These are phyloP conservation scores for Myriangium duriaei DNA, from an alignment of 2,329 filamentous ascomycete genomes.

Conservation along the genomic window DNA sequence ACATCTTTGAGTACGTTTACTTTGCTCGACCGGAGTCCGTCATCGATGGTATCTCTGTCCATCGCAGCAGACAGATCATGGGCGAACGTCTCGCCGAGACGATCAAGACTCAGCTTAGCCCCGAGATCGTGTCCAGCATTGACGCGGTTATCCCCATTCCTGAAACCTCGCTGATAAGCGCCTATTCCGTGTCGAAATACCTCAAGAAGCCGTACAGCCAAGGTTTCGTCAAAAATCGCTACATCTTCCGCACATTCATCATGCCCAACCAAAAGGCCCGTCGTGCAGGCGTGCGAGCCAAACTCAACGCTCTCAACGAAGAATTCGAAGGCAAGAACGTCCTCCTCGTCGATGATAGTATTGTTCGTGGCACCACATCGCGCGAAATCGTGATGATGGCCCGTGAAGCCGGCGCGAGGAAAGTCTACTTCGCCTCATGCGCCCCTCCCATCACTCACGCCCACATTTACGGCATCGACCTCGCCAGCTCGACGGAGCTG, in stretches of 20 bases:
- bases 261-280: slow-evolving; percentile 71
- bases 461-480: slow-evolving; percentile 75
- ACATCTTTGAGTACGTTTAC: slow-evolving; percentile 83
- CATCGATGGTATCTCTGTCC: slow-evolving; percentile 80
- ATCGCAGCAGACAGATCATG: slow-evolving; percentile 77
- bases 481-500: slow-evolving; percentile 58
- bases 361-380: slow-evolving; percentile 75
- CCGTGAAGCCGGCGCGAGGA: slow-evolving; percentile 66
- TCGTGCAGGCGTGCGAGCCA: slow-evolving; percentile 77
- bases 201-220: slow-evolving; percentile 67
- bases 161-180: slow-evolving; percentile 72
- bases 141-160: slow-evolving; percentile 77
- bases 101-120: slow-evolving; percentile 54
- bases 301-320: slow-evolving; percentile 73
- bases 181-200: slow-evolving; percentile 60
- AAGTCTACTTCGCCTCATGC: slow-evolving; percentile 73
- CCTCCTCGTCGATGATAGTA: slow-evolving; percentile 76
- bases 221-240: slow-evolving; percentile 81
- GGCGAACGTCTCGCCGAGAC: slow-evolving; percentile 66
- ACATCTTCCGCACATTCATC: slow-evolving; percentile 80
- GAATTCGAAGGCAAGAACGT: slow-evolving; percentile 76
- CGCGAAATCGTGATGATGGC: slow-evolving; percentile 75
- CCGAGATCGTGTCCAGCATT: slow-evolving; percentile 59
- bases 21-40: slow-evolving; percentile 70
- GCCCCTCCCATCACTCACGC: slow-evolving; percentile 70